These are phyloP conservation scores for Pleurotus pulmonarius DNA, from an alignment of 768 basidiomycete genomes.

Conservation along the genomic window DNA sequence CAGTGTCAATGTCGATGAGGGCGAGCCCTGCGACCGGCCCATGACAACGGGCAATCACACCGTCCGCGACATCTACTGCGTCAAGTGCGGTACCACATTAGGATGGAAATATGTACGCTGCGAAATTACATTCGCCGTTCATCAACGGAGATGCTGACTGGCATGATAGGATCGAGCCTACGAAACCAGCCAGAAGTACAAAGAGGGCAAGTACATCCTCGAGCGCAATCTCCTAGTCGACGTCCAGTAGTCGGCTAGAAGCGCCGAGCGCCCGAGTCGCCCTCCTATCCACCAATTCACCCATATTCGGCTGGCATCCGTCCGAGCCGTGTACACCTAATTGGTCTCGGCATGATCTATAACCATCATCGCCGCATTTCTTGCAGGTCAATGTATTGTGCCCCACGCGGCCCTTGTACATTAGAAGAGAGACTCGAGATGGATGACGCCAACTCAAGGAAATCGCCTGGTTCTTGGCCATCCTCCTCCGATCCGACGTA, in stretches of 20 bases:
- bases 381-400: conserved; percentile 5
- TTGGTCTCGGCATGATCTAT: neutral
- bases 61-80: conserved; percentile 92
- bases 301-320: conserved; percentile 2
- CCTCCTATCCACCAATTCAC: neutral
- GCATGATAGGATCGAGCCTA: conserved; percentile 78
- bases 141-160: conserved; percentile 2
- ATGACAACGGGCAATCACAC: conserved; percentile 98
- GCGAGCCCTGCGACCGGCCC: conserved; percentile 83
- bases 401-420: neutral
- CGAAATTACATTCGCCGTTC: neutral
- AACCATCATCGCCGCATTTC: conserved; percentile 1
- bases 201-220: conserved; percentile 97
- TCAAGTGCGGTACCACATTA: conserved; percentile 80
- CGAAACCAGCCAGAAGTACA: conserved; percentile 91
- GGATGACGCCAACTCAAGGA: neutral
- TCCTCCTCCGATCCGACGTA: neutral
- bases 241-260: conserved; percentile 53
- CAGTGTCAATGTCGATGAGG: conserved; percentile 90
- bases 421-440: neutral
- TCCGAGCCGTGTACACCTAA: conserved; percentile 5
- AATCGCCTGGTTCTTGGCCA: neutral
- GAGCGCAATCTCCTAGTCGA: conserved; percentile 89
- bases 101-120: conserved; percentile 98
- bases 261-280: conserved; percentile 9